Evolutionary conservation across 2,329 filamentous ascomycete species (phyloP).

Genomic region (Tolypocladium endophyticum): DNA sequence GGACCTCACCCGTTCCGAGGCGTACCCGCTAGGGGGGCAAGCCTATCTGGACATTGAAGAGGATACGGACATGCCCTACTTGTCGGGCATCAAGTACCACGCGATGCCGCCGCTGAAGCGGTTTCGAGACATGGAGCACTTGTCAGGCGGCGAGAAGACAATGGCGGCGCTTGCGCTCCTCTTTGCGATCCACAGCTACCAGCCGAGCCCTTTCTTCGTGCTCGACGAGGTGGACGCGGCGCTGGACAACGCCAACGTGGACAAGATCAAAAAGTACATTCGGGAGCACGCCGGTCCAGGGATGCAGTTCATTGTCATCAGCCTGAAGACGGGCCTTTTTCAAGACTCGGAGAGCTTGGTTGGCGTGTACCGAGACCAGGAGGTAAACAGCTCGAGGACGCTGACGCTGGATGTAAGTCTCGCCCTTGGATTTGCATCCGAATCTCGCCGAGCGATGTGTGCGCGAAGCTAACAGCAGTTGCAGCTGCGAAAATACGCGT

Average conservation of each 20-base stretch:
- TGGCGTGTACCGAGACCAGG: constrained; percentile 91
- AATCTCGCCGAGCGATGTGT: background rate
- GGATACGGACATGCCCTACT: constrained; percentile 91
- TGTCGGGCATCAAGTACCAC: constrained; percentile 94
- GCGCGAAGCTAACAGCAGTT: background rate
- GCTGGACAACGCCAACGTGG: constrained; percentile 94
- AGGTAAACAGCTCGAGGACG: constrained; percentile 81
- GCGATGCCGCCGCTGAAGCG: constrained; percentile 98
- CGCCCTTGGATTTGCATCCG: background rate
- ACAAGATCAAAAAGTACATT: constrained; percentile 94
- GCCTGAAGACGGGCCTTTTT: constrained; percentile 88
- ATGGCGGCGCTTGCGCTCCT: constrained; percentile 95
- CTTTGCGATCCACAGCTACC: constrained; percentile 94
- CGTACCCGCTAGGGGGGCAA: constrained; percentile 87
- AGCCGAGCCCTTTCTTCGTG: constrained; percentile 94
- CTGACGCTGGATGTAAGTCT: constrained; percentile 87
- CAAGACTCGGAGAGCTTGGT: constrained; percentile 94
- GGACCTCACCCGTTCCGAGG: constrained; percentile 79
- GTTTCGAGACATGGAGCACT: constrained; percentile 97
- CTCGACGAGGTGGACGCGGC: constrained; percentile 97
- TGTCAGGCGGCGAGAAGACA: constrained; percentile 96
- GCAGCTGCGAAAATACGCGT: background rate
- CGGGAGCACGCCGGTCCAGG: constrained; percentile 87
- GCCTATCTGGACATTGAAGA: constrained; percentile 85
- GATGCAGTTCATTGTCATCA: constrained; percentile 99